Conservation (phyloP, 345 rosid genomes). For the Angophora floribunda region DNA sequence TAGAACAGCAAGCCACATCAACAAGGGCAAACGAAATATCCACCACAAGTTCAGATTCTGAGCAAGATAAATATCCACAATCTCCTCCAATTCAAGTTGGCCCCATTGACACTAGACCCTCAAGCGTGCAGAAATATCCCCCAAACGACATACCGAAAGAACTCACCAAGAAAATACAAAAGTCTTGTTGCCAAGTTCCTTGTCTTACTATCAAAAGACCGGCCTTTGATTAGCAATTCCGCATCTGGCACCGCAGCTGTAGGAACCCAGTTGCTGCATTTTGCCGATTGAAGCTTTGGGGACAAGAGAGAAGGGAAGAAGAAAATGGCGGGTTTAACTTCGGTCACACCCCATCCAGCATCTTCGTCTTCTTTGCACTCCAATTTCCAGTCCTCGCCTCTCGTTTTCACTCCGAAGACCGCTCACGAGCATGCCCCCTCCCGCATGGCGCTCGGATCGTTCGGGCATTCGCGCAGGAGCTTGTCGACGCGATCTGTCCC, state of each 20-base stretch:
- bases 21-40: neutral
- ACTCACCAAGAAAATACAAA: neutral
- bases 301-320: neutral
- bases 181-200: neutral
- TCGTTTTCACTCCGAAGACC: conserved; percentile 16
- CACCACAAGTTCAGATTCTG: conserved; percentile 56
- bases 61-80: conserved; percentile 11
- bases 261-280: neutral
- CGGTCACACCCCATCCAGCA: conserved; percentile 26
- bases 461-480: conserved; percentile 4
- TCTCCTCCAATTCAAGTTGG: neutral
- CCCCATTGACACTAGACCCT: neutral
- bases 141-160: neutral
- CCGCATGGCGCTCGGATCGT: neutral
- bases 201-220: neutral
- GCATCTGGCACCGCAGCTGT: neutral
- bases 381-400: conserved; percentile 24
- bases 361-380: conserved; percentile 18
- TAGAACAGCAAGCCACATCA: neutral
- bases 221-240: neutral
- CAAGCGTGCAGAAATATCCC: neutral
- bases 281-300: neutral
- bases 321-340: conserved; percentile 50
- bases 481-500: neutral
- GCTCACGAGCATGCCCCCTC: conserved; percentile 2